Base-by-base conservation (phyloP, 495 filamentous ascomycete genomes). In the Daldinia decipiens region DNA sequence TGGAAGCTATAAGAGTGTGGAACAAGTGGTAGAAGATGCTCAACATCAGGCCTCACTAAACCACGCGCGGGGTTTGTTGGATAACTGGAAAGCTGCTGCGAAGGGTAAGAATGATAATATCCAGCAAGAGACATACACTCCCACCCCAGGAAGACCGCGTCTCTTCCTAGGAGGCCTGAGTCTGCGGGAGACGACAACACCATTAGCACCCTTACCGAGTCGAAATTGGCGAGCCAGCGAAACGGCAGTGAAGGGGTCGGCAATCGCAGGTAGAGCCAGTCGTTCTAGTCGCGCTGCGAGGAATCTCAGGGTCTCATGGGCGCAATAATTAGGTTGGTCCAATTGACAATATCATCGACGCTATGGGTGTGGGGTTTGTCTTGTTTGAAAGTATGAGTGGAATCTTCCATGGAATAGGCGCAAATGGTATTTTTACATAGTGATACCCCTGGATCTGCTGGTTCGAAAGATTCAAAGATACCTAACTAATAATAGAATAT, bases 301-400 rank as follows among this genome's bases (percentile, higher is more conserved):
- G 63, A 77, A 77, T 54, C 66, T 76, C 5, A 63, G 75, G 55
- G 75, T 77, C 3, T 77, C 75, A 15, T 77, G 75, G 75, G 75
- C 75, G n/a, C 59, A 74, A 24, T 77, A 55, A 53, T 31, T 9
- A 2, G 53, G 19, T 24, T 31, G 1, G 19, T 62, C 52, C 12
- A 26, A 57, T n/a, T 43, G 32, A 19, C 26, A 52, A 21, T 55
- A 66, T 62, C 26, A 36, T 52, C 43, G 59, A 47, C 57, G 59
- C 52, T 56, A 36, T 36, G 39, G 70, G 40, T n/a, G 52, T 40
- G 17, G 50, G 70, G 27, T n/a, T 61, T 51, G n/a, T 21, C 31
- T 45, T 64, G 39, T 15, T 39, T 47, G 21, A 12, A 34, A 54
- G 8, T 45, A 50, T 32, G 53, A n/a, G 17, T 39, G 63, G 53